Evolutionary conservation across 805 yeast genomes (phyloP).

Genomic region (Candida pseudofarinosa): DNA sequence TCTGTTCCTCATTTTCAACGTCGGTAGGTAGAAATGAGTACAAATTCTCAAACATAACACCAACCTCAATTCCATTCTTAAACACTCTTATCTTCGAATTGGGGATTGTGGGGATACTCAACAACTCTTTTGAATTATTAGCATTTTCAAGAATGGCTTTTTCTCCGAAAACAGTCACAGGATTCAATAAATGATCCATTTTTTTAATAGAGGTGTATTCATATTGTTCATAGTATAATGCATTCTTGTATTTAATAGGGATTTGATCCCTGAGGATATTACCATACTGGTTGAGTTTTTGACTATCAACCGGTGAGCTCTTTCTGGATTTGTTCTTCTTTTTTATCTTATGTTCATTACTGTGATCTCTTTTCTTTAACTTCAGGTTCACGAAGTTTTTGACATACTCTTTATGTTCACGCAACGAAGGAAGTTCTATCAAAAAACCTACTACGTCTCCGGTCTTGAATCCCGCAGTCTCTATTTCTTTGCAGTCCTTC

Average conservation of each 20-base stretch:
- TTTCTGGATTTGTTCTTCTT: slow-evolving; percentile 12
- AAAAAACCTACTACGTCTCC: slow-evolving; percentile 86
- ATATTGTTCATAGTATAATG: slow-evolving; percentile 76
- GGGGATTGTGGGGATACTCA: slow-evolving; percentile 44
- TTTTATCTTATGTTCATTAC: slow-evolving; percentile 6
- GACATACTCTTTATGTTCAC: slow-evolving; percentile 42
- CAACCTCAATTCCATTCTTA: slow-evolving; percentile 70
- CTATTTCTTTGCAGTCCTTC: slow-evolving; percentile 10
- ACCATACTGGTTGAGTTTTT: slow-evolving; percentile 16
- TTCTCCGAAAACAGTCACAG: slow-evolving; percentile 68
- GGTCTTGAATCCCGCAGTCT: slow-evolving; percentile 47
- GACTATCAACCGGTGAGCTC: slow-evolving; percentile 13
- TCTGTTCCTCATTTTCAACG: slow-evolving; percentile 44
- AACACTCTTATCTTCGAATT: slow-evolving; percentile 64
- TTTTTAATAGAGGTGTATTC: slow-evolving; percentile 69
- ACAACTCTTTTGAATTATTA: slow-evolving; percentile 14
- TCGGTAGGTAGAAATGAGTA: slow-evolving; percentile 79
- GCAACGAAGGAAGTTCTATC: slow-evolving; percentile 58
- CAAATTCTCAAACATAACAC: slow-evolving; percentile 62
- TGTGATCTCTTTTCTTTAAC: slow-evolving; percentile 1
- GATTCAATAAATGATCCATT: slow-evolving; percentile 72
- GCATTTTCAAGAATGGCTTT: slow-evolving; percentile 53
- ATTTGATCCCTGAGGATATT: slow-evolving; percentile 76
- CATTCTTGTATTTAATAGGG: slow-evolving; percentile 77
- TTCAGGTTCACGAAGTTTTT: slow-evolving; percentile 19